phyloP scores from a whole-genome alignment of 352 stramenopile species.

The Pythium periplocum region DNA sequence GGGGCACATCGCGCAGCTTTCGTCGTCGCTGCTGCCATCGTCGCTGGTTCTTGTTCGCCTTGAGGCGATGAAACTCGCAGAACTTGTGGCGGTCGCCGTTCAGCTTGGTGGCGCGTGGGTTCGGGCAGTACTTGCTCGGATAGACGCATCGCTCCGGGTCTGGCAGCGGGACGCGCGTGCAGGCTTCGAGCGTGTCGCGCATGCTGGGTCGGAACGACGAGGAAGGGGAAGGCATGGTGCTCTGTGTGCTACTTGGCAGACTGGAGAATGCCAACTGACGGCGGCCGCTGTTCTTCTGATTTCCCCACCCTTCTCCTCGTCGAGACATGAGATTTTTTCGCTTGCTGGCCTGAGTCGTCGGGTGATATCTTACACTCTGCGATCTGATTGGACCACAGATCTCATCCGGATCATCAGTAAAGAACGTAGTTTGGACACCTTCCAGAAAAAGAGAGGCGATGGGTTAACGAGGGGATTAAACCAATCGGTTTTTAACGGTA shows the following conservation, averaged over 20 bases:
- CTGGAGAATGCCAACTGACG: too few species aligned
- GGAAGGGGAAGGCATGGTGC: neutral
- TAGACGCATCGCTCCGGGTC: conserved; percentile 22
- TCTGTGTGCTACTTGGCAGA: neutral
- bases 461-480: too few species aligned
- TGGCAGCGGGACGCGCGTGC: neutral
- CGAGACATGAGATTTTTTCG: too few species aligned
- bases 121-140: conserved; percentile 26
- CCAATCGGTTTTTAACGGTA: too few species aligned
- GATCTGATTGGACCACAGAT: too few species aligned
- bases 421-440: too few species aligned
- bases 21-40: conserved; percentile 25
- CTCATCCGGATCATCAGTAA: too few species aligned
- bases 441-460: too few species aligned
- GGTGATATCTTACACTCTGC: too few species aligned
- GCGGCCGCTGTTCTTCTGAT: too few species aligned
- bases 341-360: too few species aligned
- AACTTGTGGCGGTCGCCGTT: conserved; percentile 33
- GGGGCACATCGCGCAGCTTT: conserved; percentile 5
- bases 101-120: conserved; percentile 29
- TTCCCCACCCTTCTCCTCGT: too few species aligned
- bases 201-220: conserved; percentile 10
- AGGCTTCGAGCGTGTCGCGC: conserved; percentile 12
- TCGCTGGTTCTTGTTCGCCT: conserved; percentile 37
- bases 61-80: conserved; percentile 28